Conservation (phyloP, 225 moss, liverwort and hornwort genomes). For the Polytrichum commune region DNA sequence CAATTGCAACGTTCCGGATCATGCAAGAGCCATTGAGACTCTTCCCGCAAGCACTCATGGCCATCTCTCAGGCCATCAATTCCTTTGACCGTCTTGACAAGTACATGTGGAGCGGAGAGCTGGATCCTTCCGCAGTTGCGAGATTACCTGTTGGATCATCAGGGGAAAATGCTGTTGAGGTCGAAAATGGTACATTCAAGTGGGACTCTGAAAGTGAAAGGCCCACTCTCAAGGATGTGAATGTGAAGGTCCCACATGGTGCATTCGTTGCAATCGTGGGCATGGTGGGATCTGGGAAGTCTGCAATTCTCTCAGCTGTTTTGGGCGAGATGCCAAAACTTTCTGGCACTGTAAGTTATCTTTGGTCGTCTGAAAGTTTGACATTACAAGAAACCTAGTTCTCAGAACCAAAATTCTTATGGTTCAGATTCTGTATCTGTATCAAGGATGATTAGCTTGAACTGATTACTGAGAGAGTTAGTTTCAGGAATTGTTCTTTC, state of each 20-base stretch:
- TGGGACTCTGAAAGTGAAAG: constrained; percentile 37
- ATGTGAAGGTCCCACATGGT: constrained; percentile 39
- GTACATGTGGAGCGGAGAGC: constrained; percentile 48
- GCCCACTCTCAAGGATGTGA: constrained; percentile 38
- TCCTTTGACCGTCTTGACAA: constrained; percentile 57
- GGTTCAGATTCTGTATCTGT: too few species aligned
- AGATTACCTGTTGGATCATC: constrained; percentile 22
- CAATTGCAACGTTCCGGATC: constrained; percentile 64
- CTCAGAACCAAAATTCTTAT: too few species aligned
- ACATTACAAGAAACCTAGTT: too few species aligned
- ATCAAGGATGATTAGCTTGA: too few species aligned
- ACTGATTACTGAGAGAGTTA: too few species aligned
- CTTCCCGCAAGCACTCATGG: constrained; percentile 43
- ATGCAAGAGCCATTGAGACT: constrained; percentile 63
- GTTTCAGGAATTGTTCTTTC: too few species aligned
- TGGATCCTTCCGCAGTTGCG: constrained; percentile 43
- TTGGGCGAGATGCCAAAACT: constrained; percentile 61
- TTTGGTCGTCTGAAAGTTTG: too few species aligned
- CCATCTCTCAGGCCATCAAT: constrained; percentile 40
- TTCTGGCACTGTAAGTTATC: constrained; percentile 46
- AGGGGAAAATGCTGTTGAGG: constrained; percentile 42
- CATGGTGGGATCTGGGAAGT: constrained; percentile 60
- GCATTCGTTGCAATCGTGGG: constrained; percentile 65
- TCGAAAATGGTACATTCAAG: constrained; percentile 46
- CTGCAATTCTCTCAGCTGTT: constrained; percentile 56